These are phyloP conservation scores for Yueomyces sp. DNA, from an alignment of 805 yeast species.

Conservation along the genomic window DNA sequence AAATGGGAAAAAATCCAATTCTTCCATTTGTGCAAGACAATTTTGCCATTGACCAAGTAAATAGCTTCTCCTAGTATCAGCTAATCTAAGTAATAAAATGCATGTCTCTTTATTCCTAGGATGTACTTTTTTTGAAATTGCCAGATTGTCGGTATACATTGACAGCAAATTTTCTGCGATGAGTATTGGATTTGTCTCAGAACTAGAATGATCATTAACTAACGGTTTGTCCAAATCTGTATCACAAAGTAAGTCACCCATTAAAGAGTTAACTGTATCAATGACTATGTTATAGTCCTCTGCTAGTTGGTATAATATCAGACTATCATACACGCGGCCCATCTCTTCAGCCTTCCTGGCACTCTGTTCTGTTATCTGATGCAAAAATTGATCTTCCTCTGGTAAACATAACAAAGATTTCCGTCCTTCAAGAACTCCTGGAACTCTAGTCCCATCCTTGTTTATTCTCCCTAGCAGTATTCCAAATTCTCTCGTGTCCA, in stretches of 20 bases:
- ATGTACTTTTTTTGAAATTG: conserved; percentile 43
- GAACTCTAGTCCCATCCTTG: conserved; percentile 59
- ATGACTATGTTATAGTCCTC: conserved; percentile 81
- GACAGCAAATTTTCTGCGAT: conserved; percentile 25
- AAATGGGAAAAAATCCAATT: conserved; percentile 55
- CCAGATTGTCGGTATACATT: conserved; percentile 38
- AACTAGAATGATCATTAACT: conserved; percentile 24
- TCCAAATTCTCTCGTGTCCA: conserved; percentile 76
- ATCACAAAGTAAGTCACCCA: conserved; percentile 66
- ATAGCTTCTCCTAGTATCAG: conserved; percentile 50
- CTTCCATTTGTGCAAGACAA: conserved; percentile 41
- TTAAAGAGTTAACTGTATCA: conserved; percentile 53
- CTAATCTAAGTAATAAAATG: conserved; percentile 47
- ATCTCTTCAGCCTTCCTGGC: conserved; percentile 85
- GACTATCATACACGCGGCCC: conserved; percentile 76
- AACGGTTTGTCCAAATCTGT: conserved; percentile 55
- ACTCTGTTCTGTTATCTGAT: conserved; percentile 67
- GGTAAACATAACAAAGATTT: conserved; percentile 47
- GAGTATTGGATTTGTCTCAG: conserved; percentile 26
- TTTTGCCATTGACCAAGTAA: conserved; percentile 44
- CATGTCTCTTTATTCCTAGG: conserved; percentile 51
- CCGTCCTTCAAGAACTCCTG: conserved; percentile 77
- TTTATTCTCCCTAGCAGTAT: conserved; percentile 74
- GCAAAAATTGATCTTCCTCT: conserved; percentile 47
- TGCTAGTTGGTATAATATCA: conserved; percentile 73